Evolutionary conservation across 352 stramenopile species (phyloP), one percentile per base, ranked within the genome.

Genomic region (Phytophthora tentaculata): DNA sequence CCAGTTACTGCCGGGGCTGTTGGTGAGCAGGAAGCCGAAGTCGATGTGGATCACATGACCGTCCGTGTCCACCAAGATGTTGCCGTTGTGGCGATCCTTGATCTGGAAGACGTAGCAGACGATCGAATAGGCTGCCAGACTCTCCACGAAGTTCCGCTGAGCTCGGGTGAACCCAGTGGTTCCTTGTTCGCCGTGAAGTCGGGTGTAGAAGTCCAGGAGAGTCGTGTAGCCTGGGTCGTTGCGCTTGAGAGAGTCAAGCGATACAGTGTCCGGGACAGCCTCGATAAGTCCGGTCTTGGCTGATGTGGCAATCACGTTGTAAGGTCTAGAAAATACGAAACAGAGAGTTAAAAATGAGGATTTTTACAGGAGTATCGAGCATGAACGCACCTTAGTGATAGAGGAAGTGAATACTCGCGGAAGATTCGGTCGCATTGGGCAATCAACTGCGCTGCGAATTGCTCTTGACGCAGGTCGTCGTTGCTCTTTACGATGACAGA

Each of bases 41-140:
- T 99, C 98, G 62, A 99, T 99, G 84, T 99, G 97, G 55, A 99
- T 95, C 14, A 99, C 77, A 73, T 98, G 97, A 17, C 98, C 97
- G 26, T 96, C 79, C 14, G 88, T 97, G 79, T 99, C 97, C 41
- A 99, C 86, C 66, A 99, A 92, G 37, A 99, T 99, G 76, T 99
- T 99, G 49, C 97, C 98, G 71, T 99, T 99, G 84, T 99, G 98
- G 2, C 97, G 88, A 75, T 99, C 98, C 73, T 99, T 99, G 65
- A 99, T 92, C 65, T 97, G 93, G 58, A 99, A 89, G 14, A 99
- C 84, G 74, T 99, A 99, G 64, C 90, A 98, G 16, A 99, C 89
- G 28, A 99, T 92, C 22, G 95, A 99, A 77, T 99, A 99, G 39
- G 94, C 98, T 0, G 97, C 97, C 26, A 99, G 79, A 61, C 84